Base-by-base conservation (phyloP, 1,139 yeast species). In the Geotrichum histeridarum region DNA sequence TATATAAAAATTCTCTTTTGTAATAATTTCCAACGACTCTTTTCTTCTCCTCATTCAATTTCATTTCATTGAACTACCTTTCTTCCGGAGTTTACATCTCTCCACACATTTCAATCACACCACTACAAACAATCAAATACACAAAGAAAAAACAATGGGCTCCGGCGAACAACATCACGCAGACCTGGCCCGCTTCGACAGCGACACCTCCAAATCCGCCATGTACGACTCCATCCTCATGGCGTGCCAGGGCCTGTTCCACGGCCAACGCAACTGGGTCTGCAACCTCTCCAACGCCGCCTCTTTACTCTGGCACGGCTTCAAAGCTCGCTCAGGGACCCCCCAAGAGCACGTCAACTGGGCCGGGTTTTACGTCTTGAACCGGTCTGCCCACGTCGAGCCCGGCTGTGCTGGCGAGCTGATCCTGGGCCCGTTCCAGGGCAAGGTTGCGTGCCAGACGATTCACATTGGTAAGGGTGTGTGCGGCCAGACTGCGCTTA, bases 381-480 rank as follows among this genome's bases (percentile, higher is more conserved):
- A 78, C 53, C 70, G 72, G 6, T 52, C 59, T 17, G 63, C 7
- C 14, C 17, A 43, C 14, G 18, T 2, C 8, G 38, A 8, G 63
- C 62, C 8, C 66, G 66, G n/a, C 60, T 67, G 17, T 6, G 22
- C 11, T 0, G 51, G 65, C 0, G 81, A 78, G 63, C 74, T 93
- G 54, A 77, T 88, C 35, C 74, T 93, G 47, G 99, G 95, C 0
- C 99, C 99, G 8, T 93, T 93, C 68, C 96, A 89, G 69, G 99
- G 99, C 1, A 89, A 89, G 68, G 98, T 93, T 2, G 98, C 98
- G 0, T 93, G 99, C 66, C 98, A 93, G 69, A 70, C 73, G 17
- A 93, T 93, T 56, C 67, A 73, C 55, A 73, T 86, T 55, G 97
- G 96, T 4, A 77, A 73, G 56, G 99, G 99, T 8, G 98, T 93